phyloP scores from a whole-genome alignment of 768 basidiomycete species.

The Fibroporia radiculosa region DNA sequence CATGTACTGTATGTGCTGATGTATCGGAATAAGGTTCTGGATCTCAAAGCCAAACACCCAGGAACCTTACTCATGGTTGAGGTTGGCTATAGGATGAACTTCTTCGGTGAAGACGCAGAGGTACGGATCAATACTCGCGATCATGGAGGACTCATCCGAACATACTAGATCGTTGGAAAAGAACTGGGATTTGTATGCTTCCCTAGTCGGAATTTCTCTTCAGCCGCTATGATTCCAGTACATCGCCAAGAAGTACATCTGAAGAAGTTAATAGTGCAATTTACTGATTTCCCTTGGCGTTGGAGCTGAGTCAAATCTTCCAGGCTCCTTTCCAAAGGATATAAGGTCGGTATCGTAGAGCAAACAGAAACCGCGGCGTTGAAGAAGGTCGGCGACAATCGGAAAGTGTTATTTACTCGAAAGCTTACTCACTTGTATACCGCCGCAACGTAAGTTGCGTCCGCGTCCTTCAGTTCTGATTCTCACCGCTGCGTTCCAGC shows the following conservation, averaged over 20 bases:
- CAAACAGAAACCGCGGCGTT: slow-evolving; percentile 86
- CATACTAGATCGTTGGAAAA: slow-evolving; percentile 55
- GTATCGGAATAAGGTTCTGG: slow-evolving; percentile 11
- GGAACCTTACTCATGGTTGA: slow-evolving; percentile 72
- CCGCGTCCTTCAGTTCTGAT: background rate
- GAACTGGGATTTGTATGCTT: slow-evolving; percentile 77
- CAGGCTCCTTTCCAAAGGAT: slow-evolving; percentile 68
- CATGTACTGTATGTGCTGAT: background rate
- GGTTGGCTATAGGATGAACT: slow-evolving; percentile 78
- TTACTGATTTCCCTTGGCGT: background rate
- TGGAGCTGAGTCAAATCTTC: slow-evolving; percentile 5
- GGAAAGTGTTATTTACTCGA: slow-evolving; percentile 65
- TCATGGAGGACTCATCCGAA: background rate
- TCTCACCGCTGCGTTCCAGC: slow-evolving; percentile 29
- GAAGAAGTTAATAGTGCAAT: slow-evolving; percentile 47
- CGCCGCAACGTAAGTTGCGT: slow-evolving; percentile 65
- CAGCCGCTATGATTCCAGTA: slow-evolving; percentile 68
- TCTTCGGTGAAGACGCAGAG: slow-evolving; percentile 81
- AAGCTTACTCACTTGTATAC: slow-evolving; percentile 77
- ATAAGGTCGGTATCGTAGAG: slow-evolving; percentile 77
- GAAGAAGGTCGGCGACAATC: slow-evolving; percentile 75
- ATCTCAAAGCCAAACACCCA: slow-evolving; percentile 57
- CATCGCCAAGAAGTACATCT: slow-evolving; percentile 64
- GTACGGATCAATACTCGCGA: slow-evolving; percentile 32
- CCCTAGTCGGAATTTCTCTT: slow-evolving; percentile 61